Evolutionary conservation across 139 green algal species (phyloP).

Genomic region (Zygnema circumcarinatum): DNA sequence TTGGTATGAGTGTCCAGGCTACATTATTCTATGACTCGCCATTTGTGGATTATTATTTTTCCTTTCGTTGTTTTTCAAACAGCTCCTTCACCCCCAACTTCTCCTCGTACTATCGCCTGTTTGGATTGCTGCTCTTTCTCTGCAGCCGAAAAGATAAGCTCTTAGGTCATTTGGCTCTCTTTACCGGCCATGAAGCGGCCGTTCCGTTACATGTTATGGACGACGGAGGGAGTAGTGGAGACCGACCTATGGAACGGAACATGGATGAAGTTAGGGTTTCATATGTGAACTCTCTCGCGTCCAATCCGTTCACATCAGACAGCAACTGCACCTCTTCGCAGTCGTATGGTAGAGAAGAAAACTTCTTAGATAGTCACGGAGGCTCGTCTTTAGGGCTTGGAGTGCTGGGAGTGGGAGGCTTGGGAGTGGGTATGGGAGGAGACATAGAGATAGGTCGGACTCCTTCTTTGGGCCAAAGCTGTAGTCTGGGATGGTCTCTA

Average conservation of each 20-base stretch:
- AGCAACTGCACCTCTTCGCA: neutral
- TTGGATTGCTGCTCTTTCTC: neutral
- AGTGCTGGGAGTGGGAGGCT: neutral
- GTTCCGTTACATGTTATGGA: slow-evolving; percentile 15
- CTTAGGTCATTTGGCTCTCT: slow-evolving; percentile 38
- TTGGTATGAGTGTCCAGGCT: neutral
- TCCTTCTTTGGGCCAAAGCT: slow-evolving; percentile 4
- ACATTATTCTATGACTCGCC: neutral
- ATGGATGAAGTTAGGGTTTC: neutral
- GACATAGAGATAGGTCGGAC: neutral
- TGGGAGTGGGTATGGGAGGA: slow-evolving; percentile 1
- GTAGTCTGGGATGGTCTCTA: neutral
- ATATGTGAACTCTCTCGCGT: neutral
- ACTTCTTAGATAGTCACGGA: neutral
- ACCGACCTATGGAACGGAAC: neutral
- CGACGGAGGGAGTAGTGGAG: neutral
- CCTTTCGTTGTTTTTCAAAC: neutral
- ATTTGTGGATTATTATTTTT: neutral
- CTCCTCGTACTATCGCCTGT: neutral
- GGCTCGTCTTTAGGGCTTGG: neutral
- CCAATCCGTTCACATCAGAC: neutral
- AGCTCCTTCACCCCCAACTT: neutral
- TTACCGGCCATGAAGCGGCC: slow-evolving; percentile 32
- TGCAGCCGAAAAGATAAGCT: slow-evolving; percentile 57
- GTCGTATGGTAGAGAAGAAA: neutral